Conservation (phyloP, 2,329 filamentous ascomycete species). For the Diaporthe vaccinii region DNA sequence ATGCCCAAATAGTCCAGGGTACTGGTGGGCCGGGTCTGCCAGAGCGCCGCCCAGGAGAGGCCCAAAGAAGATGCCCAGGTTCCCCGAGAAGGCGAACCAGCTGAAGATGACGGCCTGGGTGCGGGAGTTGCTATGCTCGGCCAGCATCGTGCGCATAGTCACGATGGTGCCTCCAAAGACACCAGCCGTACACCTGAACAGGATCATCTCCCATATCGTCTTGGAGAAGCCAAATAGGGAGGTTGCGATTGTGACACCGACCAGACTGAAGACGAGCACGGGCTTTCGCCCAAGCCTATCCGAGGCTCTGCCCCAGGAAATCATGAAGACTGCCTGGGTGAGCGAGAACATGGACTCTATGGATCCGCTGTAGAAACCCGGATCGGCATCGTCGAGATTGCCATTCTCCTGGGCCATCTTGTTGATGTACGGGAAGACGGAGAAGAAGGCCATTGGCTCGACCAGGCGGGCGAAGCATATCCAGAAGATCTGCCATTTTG, state of each 20-base stretch:
- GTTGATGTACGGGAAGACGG: constrained; percentile 85
- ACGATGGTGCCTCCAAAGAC: constrained; percentile 81
- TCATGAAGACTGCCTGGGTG: constrained; percentile 83
- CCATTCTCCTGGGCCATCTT: constrained; percentile 81
- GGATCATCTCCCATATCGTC: constrained; percentile 79
- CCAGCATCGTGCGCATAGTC: constrained; percentile 82
- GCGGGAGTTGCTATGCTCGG: constrained; percentile 76
- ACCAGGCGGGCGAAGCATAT: constrained; percentile 81
- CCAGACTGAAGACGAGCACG: constrained; percentile 75
- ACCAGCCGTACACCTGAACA: constrained; percentile 79
- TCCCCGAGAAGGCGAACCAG: constrained; percentile 82
- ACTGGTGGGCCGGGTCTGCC: constrained; percentile 76
- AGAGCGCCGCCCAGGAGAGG: constrained; percentile 78
- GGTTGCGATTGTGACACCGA: constrained; percentile 72
- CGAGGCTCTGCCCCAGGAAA: constrained; percentile 77
- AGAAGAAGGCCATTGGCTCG: constrained; percentile 87
- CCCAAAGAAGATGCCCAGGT: constrained; percentile 80
- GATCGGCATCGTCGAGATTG: constrained; percentile 70
- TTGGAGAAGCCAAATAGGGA: constrained; percentile 77
- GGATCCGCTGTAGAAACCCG: constrained; percentile 84
- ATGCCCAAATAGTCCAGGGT: constrained; percentile 68
- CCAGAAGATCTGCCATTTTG: constrained; percentile 75
- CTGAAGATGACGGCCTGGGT: constrained; percentile 82
- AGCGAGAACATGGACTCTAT: constrained; percentile 82
- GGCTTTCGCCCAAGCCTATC: constrained; percentile 81